Base-by-base conservation (phyloP, 2,329 filamentous ascomycete genomes). In the Penicillium sp. region DNA sequence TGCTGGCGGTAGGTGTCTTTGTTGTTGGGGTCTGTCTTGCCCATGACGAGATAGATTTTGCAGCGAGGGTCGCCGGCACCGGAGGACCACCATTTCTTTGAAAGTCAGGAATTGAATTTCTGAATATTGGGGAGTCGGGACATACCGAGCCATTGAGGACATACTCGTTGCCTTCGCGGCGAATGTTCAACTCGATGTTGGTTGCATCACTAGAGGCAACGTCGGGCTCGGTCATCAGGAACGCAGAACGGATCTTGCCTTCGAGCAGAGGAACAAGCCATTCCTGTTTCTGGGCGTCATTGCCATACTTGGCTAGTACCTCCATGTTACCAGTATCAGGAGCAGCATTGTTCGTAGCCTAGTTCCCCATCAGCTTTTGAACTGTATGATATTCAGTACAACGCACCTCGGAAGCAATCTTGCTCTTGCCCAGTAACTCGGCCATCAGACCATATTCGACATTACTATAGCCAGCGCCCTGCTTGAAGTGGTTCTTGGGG, bases 401-500 rank as follows among this genome's bases (percentile, higher is more conserved):
- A 56, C 52, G 4, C 24, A 75, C 74, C 75, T 93, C 88, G 6
- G 86, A 88, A 9, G 89, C 93, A 52, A 82, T 77, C 65, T 80
- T 77, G 57, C 87, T 95, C 74, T 88, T 91, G 55, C 93, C 93
- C 59, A 97, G 76, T 74, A 88, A 87, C 74, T 98, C 93, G 14
- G 93, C 93, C 90, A 97, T 98, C 61, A 98, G 75, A 10, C 90
- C 93, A 66, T 98, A 98, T 73, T 98, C 93, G 52, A 98, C 77
- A 71, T 97, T 98, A 50, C 84, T 88, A 74, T 89, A 96, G 27
- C 93, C 93, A 20, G 91, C 89, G 1, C 89, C 94, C 74, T 96
- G 88, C 69, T 86, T 88, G 78, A 96, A 97, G 73, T 96, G 90
- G 61, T 85, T 89, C 75, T 87, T 91, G 55, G 93, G 88, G 58